Conservation (phyloP, 352 stramenopile species). For the Pythium rishiriense region DNA sequence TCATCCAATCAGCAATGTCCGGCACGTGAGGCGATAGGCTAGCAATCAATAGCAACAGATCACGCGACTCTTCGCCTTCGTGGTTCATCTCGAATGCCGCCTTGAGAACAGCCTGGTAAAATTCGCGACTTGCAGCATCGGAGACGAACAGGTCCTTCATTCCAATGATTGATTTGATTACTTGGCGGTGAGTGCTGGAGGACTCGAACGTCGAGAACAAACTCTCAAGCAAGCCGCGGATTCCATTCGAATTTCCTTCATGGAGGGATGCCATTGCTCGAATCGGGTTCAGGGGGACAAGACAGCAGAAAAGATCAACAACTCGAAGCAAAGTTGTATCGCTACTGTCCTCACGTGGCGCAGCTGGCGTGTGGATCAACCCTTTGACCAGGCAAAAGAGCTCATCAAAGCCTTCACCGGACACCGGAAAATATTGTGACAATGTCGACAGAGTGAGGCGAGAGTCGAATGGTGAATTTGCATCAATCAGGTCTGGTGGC, state of each 20-base stretch:
- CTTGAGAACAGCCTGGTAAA: slow-evolving; percentile 2
- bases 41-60: slow-evolving; percentile 11
- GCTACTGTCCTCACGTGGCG: not conserved
- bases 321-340: slow-evolving; percentile 1
- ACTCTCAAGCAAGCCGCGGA: not conserved
- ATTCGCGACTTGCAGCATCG: not conserved
- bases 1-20: slow-evolving; percentile 1
- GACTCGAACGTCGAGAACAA: not conserved
- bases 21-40: slow-evolving; percentile 3
- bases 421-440: slow-evolving; percentile 7
- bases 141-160: not conserved
- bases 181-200: not conserved
- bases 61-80: not conserved
- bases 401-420: not conserved
- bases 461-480: slow-evolving; percentile 16
- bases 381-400: not conserved
- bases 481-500: not conserved
- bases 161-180: not conserved
- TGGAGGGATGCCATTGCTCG: not conserved
- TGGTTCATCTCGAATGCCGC: not conserved
- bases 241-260: not conserved
- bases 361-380: not conserved
- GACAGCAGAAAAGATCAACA: slow-evolving; percentile 20
- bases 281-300: slow-evolving; percentile 12
- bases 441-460: slow-evolving; percentile 17